Conservation (phyloP, 345 rosid genomes). For the Mercurialis annua region DNA sequence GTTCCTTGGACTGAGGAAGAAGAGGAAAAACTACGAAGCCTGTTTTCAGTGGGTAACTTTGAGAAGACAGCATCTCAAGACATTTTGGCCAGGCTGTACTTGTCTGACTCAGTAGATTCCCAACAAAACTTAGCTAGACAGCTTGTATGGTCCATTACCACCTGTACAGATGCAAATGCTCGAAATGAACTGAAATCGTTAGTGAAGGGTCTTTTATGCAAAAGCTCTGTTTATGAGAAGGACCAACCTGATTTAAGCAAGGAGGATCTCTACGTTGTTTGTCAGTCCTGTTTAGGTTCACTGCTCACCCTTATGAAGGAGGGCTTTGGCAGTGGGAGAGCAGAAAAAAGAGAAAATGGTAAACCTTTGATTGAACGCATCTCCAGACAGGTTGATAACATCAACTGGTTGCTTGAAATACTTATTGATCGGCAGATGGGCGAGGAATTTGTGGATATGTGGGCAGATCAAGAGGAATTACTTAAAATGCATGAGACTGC, state of each 20-base stretch:
- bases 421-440: slow-evolving; percentile 75
- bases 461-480: slow-evolving; percentile 58
- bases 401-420: slow-evolving; percentile 80
- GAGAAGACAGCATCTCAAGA: slow-evolving; percentile 54
- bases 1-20: slow-evolving; percentile 99
- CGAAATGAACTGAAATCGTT: slow-evolving; percentile 76
- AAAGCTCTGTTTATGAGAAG: slow-evolving; percentile 87
- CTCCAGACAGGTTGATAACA: slow-evolving; percentile 78
- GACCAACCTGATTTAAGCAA: slow-evolving; percentile 61
- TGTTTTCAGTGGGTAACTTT: slow-evolving; percentile 52
- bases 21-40: slow-evolving; percentile 72
- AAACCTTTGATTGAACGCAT: slow-evolving; percentile 68
- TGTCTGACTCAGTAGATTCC: slow-evolving; percentile 32
- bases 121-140: slow-evolving; percentile 58
- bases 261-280: slow-evolving; percentile 61
- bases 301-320: slow-evolving; percentile 56
- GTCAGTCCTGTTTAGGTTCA: slow-evolving; percentile 51
- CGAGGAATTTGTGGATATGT: slow-evolving; percentile 74
- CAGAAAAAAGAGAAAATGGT: slow-evolving; percentile 29
- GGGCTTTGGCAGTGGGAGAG: slow-evolving; percentile 30
- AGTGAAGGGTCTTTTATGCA: slow-evolving; percentile 80
- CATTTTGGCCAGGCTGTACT: slow-evolving; percentile 59
- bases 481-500: slow-evolving; percentile 55
- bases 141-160: slow-evolving; percentile 68
- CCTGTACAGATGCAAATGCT: slow-evolving; percentile 56